Conservation (phyloP, 2,329 filamentous ascomycete species). For the Rhynchosporium secalis region DNA sequence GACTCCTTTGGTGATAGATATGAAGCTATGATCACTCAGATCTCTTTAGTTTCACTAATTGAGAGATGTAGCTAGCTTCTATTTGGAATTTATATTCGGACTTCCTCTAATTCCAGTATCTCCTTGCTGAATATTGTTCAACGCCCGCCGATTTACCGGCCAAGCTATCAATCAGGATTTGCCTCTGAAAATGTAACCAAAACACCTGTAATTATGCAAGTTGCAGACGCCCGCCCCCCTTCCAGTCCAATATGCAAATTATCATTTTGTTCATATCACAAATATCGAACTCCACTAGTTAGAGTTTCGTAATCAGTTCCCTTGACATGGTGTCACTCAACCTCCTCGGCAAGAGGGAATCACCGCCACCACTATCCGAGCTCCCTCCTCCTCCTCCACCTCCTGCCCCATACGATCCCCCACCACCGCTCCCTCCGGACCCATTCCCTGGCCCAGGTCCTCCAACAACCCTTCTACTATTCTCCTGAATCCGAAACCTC, state of each 20-base stretch:
- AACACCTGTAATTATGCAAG: not conserved
- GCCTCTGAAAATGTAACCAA: not conserved
- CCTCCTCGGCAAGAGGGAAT: conserved; percentile 17
- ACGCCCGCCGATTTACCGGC: no score
- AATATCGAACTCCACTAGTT: not conserved
- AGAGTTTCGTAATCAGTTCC: conserved; percentile 23
- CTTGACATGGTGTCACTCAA: conserved; percentile 22
- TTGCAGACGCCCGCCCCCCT: not conserved
- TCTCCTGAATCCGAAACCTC: conserved; percentile 39
- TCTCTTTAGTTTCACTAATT: no score
- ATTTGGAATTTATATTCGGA: no score
- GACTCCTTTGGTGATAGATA: no score
- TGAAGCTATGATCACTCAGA: no score
- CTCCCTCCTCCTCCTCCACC: conserved; percentile 2
- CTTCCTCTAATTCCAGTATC: no score
- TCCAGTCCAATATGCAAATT: not conserved
- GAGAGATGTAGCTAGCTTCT: no score
- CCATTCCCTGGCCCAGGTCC: conserved; percentile 20
- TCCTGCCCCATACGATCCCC: conserved; percentile 21
- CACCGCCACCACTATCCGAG: conserved; percentile 10
- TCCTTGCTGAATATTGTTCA: no score
- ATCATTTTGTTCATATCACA: not conserved
- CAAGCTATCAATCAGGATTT: no score
- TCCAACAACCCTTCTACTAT: conserved; percentile 29
- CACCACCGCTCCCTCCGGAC: conserved; percentile 17